Base-by-base conservation (phyloP, 1,139 yeast genomes). In the Yamadazyma songkhlaensis region DNA sequence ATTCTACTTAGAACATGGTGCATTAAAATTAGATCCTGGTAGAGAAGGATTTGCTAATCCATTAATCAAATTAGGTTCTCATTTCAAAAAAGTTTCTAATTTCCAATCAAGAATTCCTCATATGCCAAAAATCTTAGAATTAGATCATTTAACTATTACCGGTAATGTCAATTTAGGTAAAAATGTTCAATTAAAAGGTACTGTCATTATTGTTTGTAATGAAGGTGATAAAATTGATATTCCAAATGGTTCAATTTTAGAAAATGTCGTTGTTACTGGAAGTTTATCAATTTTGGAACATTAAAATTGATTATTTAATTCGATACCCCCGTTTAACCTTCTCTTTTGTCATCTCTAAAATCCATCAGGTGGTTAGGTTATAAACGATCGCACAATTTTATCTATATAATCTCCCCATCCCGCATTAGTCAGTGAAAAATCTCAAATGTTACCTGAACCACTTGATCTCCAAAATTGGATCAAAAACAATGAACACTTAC, bases 261-360 rank as follows among this genome's bases (percentile, higher is more conserved):
- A 92, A 65, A 92, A 92, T 56, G 97, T 90, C 38, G 98, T 92
- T 49, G 89, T 92, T 54, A 92, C 98, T 42, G 98, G 98, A 62
- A 88, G 87, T 70, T 79, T 92, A 67, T 88, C 95, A 55, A 90
- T 92, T 52, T 79, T 92, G 57, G 98, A 92, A 71, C 98, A 92
- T 67, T 92, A 66, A 27, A 4, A 17, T 17, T 17, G 20, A 6
- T 17, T 17, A 6, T 17, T 17, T 6, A 17, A 17, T 4, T 17
- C 6, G 6, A 17, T 17, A 17, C 20, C 20, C 20, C 20, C 20
- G 6, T 17, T 4, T n/a, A n/a, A n/a, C n/a, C 20, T 4, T 17
- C 20, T 17, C 20, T 4, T 17, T 17, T 17, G 6, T 6, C 6
- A 4, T 6, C 20, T 17, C 20, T 17, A 4, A 17, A 17, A 17